Base-by-base conservation (phyloP, 73 alveolate species). In the Tetrahymena malaccensis region DNA sequence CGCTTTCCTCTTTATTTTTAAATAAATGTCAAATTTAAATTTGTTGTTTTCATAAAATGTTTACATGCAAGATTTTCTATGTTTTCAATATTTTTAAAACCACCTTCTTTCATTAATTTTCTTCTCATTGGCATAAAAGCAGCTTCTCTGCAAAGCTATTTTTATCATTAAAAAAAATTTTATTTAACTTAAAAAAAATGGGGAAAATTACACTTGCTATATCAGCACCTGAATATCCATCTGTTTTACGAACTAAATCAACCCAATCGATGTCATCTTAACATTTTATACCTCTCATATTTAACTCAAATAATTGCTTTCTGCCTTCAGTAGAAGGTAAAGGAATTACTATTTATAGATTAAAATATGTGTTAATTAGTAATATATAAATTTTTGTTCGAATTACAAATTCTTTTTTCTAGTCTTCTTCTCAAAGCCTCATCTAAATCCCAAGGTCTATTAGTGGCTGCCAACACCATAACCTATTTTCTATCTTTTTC, bases 201-300 rank as follows among this genome's bases (percentile, higher is more conserved):
- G 10, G 3, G 2, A 70, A 27, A 70, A 22, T 27, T 70, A 98
- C 99, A 96, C 97, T 97, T 5, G 98, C 94, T 27, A 98, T 98
- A 97, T 98, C 99, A 35, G 99, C 99, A 8, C 99, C 99, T n/a
- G 98, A 96, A 96, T 98, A 98, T 11, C 99, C 99, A 33, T 98
- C 98, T 31, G 98, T 96, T 43, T 96, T 98, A 95, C 97, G 94
- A 37, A 98, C 98, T 43, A 98, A 97, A 12, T 94, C 89, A 27
- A 95, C 97, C 98, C 97, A 95, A 43, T 94, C 96, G 8, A 95
- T 58, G 25, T 95, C 83, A 15, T 93, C 94, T 34, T 84, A 85
- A 25, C 94, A 58, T n/a, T 95, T 95, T 4, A 84, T 38, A 40
- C 85, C 85, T 22, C 94, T 56, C 55, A 95, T 43, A 19, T 93